Conservation (phyloP, 2,329 filamentous ascomycete species). For the Cladosporium halotolerans region DNA sequence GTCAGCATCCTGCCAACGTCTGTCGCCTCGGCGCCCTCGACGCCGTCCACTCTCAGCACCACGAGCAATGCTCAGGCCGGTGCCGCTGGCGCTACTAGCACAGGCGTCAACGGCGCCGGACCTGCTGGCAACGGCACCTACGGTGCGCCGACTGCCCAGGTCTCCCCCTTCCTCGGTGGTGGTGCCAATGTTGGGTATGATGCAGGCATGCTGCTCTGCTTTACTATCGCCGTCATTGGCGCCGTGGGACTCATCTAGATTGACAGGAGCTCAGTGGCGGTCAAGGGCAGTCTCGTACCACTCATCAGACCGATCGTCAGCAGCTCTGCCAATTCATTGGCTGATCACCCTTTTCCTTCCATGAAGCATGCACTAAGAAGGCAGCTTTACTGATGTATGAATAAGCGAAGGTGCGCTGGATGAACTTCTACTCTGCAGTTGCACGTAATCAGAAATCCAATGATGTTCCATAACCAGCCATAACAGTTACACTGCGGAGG, state of each 20-base stretch:
- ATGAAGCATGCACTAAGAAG: slow-evolving; percentile 10
- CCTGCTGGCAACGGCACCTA: slow-evolving; percentile 15
- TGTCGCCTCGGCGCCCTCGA: neutral
- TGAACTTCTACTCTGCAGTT: slow-evolving; percentile 1
- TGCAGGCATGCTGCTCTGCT: slow-evolving; percentile 13
- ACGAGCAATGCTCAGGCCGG: slow-evolving; percentile 13
- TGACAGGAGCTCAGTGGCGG: neutral
- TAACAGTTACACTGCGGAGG: neutral
- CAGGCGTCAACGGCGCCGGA: slow-evolving; percentile 3
- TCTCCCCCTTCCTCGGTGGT: slow-evolving; percentile 14
- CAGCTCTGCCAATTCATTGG: neutral
- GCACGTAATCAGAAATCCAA: neutral
- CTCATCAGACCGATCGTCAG: neutral
- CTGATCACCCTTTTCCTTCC: slow-evolving; percentile 1
- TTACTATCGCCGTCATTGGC: slow-evolving; percentile 16
- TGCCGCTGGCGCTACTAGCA: slow-evolving; percentile 13
- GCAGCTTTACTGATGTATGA: slow-evolving; percentile 10
- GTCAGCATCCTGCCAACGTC: neutral
- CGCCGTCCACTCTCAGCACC: neutral
- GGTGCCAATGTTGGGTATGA: slow-evolving; percentile 11
- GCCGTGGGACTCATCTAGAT: slow-evolving; percentile 17
- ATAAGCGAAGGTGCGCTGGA: neutral
- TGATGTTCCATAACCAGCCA: neutral
- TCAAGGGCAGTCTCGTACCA: too few relatives aligned
- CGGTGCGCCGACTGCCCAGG: slow-evolving; percentile 6